Conservation (phyloP, 2,329 filamentous ascomycete genomes). For the Macrophomina phaseolina region DNA sequence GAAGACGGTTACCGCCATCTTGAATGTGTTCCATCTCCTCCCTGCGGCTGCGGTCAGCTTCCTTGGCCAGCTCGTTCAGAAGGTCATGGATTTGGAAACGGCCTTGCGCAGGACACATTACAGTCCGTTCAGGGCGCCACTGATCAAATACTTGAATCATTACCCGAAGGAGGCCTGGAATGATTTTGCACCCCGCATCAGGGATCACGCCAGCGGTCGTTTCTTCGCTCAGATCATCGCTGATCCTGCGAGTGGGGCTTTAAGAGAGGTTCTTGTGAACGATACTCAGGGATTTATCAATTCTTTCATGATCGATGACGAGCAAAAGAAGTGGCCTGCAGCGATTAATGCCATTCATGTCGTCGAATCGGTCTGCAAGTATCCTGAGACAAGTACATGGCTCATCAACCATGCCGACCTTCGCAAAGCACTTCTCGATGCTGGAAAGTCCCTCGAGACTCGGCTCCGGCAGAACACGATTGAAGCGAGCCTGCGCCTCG, state of each 20-base stretch:
- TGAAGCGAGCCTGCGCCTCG: conserved; percentile 74
- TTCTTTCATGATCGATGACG: conserved; percentile 67
- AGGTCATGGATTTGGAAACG: conserved; percentile 86
- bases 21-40: conserved; percentile 97
- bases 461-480: conserved; percentile 74
- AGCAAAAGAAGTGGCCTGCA: conserved; percentile 73
- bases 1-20: conserved; percentile 92
- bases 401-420: conserved; percentile 61
- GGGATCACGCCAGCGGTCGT: conserved; percentile 85
- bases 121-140: conserved; percentile 87
- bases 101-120: conserved; percentile 84
- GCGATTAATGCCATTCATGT: conserved; percentile 88
- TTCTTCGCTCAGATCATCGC: conserved; percentile 87
- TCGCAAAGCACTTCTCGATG: conserved; percentile 64
- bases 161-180: conserved; percentile 88
- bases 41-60: conserved; percentile 89
- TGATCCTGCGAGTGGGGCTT: conserved; percentile 72
- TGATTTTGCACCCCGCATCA: conserved; percentile 78
- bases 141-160: conserved; percentile 91
- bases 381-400: conserved; percentile 70
- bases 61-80: conserved; percentile 86
- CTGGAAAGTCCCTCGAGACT: conserved; percentile 79
- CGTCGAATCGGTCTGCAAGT: conserved; percentile 76
- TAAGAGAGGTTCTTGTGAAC: conserved; percentile 76
- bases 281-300: conserved; percentile 76